phyloP scores from a whole-genome alignment of 768 basidiomycete genomes.

The Amanita molliuscula region DNA sequence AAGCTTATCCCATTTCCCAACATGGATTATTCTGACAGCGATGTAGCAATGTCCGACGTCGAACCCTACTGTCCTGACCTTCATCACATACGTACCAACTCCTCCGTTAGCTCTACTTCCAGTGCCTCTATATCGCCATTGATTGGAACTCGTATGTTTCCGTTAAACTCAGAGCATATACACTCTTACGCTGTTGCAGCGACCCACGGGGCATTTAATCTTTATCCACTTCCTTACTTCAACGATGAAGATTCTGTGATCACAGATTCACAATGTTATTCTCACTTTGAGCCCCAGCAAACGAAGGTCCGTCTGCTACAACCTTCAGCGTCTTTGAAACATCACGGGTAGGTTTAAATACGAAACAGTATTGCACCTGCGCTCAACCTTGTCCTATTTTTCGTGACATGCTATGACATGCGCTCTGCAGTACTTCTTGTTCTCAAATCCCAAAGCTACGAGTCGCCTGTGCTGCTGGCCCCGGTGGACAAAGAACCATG shows the following conservation, averaged over 20 bases:
- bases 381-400: background rate
- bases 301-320: conserved; percentile 57
- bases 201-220: conserved; percentile 52
- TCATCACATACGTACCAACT: conserved; percentile 54
- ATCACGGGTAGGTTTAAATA: conserved; percentile 53
- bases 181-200: conserved; percentile 15
- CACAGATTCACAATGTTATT: conserved; percentile 33
- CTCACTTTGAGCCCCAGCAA: conserved; percentile 31
- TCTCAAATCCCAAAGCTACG: conserved; percentile 78
- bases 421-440: conserved; percentile 42
- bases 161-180: background rate
- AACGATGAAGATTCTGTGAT: conserved; percentile 37
- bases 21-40: conserved; percentile 43
- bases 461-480: conserved; percentile 62
- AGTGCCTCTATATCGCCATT: conserved; percentile 36
- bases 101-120: conserved; percentile 52
- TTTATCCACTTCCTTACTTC: conserved; percentile 47
- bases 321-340: conserved; percentile 47
- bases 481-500: conserved; percentile 68
- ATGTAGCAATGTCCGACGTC: conserved; percentile 65
- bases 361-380: background rate
- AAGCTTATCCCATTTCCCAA: conserved; percentile 72
- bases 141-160: conserved; percentile 36
- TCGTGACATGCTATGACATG: too few species aligned
- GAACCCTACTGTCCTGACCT: conserved; percentile 43